A percentile compares a stretch with the other conserved stretches of the same genome.
phyloP scores from a whole-genome alignment of 1,284 basidiomycete genomes.

The Trametes versicolor region DNA sequence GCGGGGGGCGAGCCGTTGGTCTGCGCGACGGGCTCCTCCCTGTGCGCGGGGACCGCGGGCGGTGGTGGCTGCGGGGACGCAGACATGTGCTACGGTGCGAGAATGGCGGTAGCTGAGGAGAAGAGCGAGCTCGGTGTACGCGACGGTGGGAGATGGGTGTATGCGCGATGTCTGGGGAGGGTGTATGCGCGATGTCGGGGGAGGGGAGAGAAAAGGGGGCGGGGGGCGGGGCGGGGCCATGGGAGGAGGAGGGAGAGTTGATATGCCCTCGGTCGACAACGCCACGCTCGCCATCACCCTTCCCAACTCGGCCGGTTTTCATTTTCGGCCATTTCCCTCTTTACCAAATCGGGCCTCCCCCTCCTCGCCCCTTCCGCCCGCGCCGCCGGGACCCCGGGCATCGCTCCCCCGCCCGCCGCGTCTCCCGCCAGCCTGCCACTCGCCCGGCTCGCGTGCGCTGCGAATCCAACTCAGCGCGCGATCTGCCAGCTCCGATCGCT shows the following conservation, averaged over 20 bases:
- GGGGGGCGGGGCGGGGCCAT: constrained; percentile 35
- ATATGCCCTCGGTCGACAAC: constrained; percentile 31
- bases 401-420: constrained; percentile 24
- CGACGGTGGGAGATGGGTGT: no score
- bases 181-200: constrained; percentile 30
- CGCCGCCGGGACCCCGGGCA: constrained; percentile 32
- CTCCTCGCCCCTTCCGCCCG: constrained; percentile 30
- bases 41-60: constrained; percentile 29
- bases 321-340: constrained; percentile 29
- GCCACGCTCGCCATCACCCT: constrained; percentile 35
- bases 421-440: constrained; percentile 16
- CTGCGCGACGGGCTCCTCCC: constrained; percentile 25
- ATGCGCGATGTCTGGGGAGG: constrained; percentile 29
- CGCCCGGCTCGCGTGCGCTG: constrained; percentile 8
- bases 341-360: constrained; percentile 23
- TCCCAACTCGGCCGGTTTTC: constrained; percentile 33
- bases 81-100: constrained; percentile 28
- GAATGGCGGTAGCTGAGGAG: constrained; percentile 27
- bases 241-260: constrained; percentile 34
- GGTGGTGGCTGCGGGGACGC: constrained; percentile 41
- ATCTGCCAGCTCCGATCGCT: background rate
- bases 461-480: background rate
- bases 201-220: constrained; percentile 32
- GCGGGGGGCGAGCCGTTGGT: constrained; percentile 27
- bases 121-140: constrained; percentile 17